These are phyloP conservation scores for Taphrina wiesneri DNA, from an alignment of 1,139 yeast genomes.

Conservation along the genomic window DNA sequence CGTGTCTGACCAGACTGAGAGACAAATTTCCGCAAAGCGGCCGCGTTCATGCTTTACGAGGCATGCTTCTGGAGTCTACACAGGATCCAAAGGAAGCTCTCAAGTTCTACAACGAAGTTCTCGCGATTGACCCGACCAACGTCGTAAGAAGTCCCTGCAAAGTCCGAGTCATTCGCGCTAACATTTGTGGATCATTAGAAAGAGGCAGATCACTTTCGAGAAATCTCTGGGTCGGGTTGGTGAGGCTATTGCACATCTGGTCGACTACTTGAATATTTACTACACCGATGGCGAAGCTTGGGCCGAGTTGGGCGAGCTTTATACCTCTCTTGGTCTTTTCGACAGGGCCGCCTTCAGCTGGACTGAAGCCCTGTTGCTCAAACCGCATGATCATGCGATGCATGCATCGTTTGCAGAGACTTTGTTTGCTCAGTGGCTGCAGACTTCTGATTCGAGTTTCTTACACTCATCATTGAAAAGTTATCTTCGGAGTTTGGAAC, in stretches of 20 bases:
- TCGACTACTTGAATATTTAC: constrained; percentile 54
- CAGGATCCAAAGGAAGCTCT: constrained; percentile 32
- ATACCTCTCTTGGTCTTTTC: constrained; percentile 56
- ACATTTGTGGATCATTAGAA: constrained; percentile 4
- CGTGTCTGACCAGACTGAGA: constrained; percentile 29
- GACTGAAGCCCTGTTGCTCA: constrained; percentile 65
- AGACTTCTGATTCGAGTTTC: background rate
- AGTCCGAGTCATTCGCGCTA: background rate
- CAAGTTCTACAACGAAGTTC: constrained; percentile 27
- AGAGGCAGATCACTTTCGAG: constrained; percentile 32
- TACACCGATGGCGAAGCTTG: constrained; percentile 76
- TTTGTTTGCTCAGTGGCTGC: constrained; percentile 35
- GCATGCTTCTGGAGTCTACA: constrained; percentile 36
- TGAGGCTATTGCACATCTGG: constrained; percentile 51
- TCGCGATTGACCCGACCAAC: constrained; percentile 33
- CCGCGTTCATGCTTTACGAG: constrained; percentile 35
- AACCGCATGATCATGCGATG: constrained; percentile 71
- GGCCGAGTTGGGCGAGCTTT: constrained; percentile 71
- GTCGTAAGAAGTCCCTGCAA: constrained; percentile 17
- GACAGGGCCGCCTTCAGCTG: constrained; percentile 45
- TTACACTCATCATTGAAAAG: constrained; percentile 51
- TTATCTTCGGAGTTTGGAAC: constrained; percentile 71
- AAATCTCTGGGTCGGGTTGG: constrained; percentile 34
- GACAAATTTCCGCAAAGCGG: constrained; percentile 33
- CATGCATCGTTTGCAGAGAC: constrained; percentile 64